Percentiles rank a stretch among this genome's conserved stretches.
Evolutionary conservation across 164 flowering plant species (phyloP).

Genomic region (Macadamia tetraphylla): DNA sequence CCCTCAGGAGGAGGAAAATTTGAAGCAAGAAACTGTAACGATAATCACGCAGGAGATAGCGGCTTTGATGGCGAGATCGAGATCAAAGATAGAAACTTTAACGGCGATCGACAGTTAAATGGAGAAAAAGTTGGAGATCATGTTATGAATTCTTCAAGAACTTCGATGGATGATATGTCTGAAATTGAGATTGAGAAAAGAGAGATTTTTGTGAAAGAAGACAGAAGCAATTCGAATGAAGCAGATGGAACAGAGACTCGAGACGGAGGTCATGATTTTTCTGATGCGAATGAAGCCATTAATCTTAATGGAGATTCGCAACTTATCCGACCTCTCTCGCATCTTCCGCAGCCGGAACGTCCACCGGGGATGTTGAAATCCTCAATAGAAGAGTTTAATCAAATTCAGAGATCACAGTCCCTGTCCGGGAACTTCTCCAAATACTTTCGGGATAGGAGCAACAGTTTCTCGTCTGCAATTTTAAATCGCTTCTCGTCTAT

Average conservation of each 20-base stretch:
- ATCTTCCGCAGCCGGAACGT: constrained; percentile 49
- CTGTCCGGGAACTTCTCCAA: constrained; percentile 17
- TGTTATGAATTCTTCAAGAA: no score
- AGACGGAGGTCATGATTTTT: not conserved
- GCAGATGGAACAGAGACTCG: no score
- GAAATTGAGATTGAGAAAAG: not conserved
- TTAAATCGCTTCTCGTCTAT: constrained; percentile 38
- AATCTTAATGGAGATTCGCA: not conserved
- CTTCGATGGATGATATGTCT: not conserved
- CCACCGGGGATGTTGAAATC: constrained; percentile 30
- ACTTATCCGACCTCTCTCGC: constrained; percentile 28
- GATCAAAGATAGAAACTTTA: not conserved
- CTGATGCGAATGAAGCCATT: no score
- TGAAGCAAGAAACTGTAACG: not conserved
- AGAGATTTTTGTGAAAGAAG: not conserved
- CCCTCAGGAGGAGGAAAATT: not conserved
- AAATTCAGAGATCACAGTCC: constrained; percentile 21
- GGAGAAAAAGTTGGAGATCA: not conserved
- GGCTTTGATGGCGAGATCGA: not conserved
- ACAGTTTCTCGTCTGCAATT: constrained; percentile 54
- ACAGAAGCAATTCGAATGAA: not conserved
- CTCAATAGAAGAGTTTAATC: not conserved
- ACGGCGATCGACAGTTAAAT: not conserved
- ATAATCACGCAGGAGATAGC: not conserved
- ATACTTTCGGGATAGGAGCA: constrained; percentile 54